Base-by-base conservation (phyloP, 2,329 filamentous ascomycete genomes). In the Xylariales sp. region DNA sequence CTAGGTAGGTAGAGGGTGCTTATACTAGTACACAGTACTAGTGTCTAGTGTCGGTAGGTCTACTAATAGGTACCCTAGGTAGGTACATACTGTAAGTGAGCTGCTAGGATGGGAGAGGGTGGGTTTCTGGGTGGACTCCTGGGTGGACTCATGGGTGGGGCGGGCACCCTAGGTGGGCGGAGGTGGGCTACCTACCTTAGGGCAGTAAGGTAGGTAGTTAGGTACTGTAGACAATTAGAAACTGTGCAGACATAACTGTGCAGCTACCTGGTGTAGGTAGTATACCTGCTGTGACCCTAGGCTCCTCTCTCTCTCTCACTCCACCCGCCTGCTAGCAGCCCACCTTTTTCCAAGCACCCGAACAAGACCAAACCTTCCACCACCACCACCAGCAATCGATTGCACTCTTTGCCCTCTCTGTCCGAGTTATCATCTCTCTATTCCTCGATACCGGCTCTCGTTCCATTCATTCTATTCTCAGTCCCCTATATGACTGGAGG, bases 351-450 rank as follows among this genome's bases (percentile, higher is more conserved):
- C 58, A 45, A 34, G 50, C 56, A 62, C 50, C 64, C 57, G 50
- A 58, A 49, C 16, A 67, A 48, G 46, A 55, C 64, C 61, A 69
- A 67, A 57, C 64, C 60, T 57, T 65, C 68, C 68, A 62, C 68
- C 65, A 23, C 68, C 65, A 23, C 23, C 23, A 68, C 62, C 61
- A 60, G 65, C 58, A 62, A 64, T 48, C 32, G 57, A 57, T 18
- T 34, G 57, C 53, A 48, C 65, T 63, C 53, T 62, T 54, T 62
- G 58, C 62, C 64, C 57, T 45, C 62, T 67, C 61, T n/a, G 59
- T 50, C 57, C 68, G 56, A 56, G 58, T 65, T 63, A 66, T 67
- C 67, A 65, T 54, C 60, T 65, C 65, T 63, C 41, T 16, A 54
- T 61, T 48, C 54, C 56, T 61, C 46, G 48, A 18, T 56, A 34